phyloP scores from a whole-genome alignment of 1,139 yeast species.

The Tardiomyces blankii region DNA sequence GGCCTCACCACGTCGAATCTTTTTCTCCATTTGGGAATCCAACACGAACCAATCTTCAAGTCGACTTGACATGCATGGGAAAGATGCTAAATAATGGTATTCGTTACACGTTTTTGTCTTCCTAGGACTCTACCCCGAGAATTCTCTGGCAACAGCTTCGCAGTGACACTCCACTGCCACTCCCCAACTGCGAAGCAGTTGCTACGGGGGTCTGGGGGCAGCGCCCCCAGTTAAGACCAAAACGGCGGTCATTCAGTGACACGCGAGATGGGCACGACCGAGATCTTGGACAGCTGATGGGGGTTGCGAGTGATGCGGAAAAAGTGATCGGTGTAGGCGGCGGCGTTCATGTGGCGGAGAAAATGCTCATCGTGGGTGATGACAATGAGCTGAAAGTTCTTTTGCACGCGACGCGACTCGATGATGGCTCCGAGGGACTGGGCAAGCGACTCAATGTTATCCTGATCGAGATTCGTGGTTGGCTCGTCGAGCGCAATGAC shows the following conservation, averaged over 20 bases:
- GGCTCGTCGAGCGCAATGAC: conserved; percentile 96
- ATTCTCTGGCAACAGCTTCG: no score
- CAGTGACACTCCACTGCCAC: no score
- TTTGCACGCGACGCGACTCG: conserved; percentile 61
- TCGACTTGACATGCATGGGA: no score
- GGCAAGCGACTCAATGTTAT: conserved; percentile 82
- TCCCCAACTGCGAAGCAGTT: not conserved
- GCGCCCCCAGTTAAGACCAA: not conserved
- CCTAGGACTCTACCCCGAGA: no score
- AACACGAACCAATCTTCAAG: no score
- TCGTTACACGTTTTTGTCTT: no score
- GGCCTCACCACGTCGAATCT: no score
- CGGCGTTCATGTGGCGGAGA: conserved; percentile 73
- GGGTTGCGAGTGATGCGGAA: conserved; percentile 74
- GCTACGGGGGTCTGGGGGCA: not conserved
- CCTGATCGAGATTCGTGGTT: conserved; percentile 87
- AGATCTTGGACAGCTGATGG: conserved; percentile 67
- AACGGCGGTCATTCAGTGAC: conserved; percentile 7
- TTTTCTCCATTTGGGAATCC: no score
- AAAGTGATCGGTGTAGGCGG: conserved; percentile 79
- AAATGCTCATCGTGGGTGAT: conserved; percentile 96
- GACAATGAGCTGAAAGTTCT: conserved; percentile 85
- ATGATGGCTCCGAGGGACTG: conserved; percentile 68
- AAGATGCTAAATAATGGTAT: no score
- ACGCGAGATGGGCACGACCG: conserved; percentile 23